Evolutionary conservation across 108 stramenopile species (phyloP), one percentile per base, ranked within the genome.

Genomic region (Conticribra weissflogii): DNA sequence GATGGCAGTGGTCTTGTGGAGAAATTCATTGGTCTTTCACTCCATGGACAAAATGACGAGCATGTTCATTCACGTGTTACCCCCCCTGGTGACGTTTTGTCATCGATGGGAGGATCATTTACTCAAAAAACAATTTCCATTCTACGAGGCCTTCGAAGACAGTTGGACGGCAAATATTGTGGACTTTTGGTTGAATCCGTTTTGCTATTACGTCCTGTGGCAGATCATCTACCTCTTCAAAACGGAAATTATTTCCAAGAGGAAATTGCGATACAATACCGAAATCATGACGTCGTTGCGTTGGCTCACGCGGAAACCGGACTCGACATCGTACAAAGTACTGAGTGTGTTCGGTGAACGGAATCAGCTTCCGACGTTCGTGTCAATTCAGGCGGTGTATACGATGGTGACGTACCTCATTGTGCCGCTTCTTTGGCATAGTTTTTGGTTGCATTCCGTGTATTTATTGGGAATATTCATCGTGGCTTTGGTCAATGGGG

Each of bases 1-100:
- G 17, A 23, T 71, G 5, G 80, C 80, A 0, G 71, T 94, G 14
- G 73, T 79, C 33, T 61, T 83, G 67, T 94, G 92, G 89, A 81
- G 90, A 32, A 94, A 94, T 83, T 81, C 82, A 16, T 74, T 93
- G 9, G 88, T 94, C 9, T 94, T 93, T 62, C 93, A 94, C 54
- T 83, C 82, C 27, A 56, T 90, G 63, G 93, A 94, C 51, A 88
- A 90, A 54, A 88, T 90, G 74, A 89, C 87, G 12, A 84, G 87
- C 21, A 78, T 89, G 57, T 91, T 86, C 74, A 88, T 94, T 18
- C 93, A 94, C 56, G 50, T 86, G 19, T 64, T 91, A 24, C 93
- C 93, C 17, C 19, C 84, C 9, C 47, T 89, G 62, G 84, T 91
- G 8, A 65, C 64, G 29, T 87, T 83, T 34, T 78, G 82, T 12